These are phyloP conservation scores for Rubia balearica DNA, from an alignment of 305 asterid species.

Conservation along the genomic window DNA sequence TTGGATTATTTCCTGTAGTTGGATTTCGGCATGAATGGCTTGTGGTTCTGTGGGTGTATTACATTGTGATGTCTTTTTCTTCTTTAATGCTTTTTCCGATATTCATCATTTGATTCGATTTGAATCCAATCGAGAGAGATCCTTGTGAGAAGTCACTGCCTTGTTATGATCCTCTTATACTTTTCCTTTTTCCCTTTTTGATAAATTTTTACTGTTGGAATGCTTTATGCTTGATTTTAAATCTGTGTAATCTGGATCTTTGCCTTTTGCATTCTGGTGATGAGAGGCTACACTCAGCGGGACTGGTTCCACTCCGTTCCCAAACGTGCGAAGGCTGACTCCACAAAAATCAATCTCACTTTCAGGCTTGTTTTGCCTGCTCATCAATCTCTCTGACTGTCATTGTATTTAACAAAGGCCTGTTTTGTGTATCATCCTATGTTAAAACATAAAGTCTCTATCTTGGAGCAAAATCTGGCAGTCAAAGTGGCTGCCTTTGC, in stretches of 20 bases:
- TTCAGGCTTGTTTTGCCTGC: slow-evolving; percentile 55
- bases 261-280: slow-evolving; percentile 41
- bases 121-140: slow-evolving; percentile 33
- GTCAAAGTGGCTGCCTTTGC: neutral
- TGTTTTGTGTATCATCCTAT: neutral
- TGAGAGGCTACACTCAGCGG: slow-evolving; percentile 85
- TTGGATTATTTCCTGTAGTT: neutral
- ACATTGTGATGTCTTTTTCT: slow-evolving; percentile 15
- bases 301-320: slow-evolving; percentile 97
- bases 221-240: slow-evolving; percentile 13
- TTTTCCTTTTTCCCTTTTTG: slow-evolving; percentile 23
- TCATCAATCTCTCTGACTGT: neutral
- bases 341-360: slow-evolving; percentile 74
- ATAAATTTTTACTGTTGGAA: slow-evolving; percentile 17
- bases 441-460: no score
- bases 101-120: slow-evolving; percentile 31
- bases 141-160: slow-evolving; percentile 17
- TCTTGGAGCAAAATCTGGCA: neutral
- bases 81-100: slow-evolving; percentile 25
- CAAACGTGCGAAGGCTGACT: slow-evolving; percentile 72
- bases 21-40: slow-evolving; percentile 7
- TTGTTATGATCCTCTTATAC: slow-evolving; percentile 26
- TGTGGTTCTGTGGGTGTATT: slow-evolving; percentile 17
- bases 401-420: neutral
- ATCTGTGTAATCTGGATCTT: neutral